phyloP scores from a whole-genome alignment of 257 asterid genomes.

The Gynochthodes officinalis region DNA sequence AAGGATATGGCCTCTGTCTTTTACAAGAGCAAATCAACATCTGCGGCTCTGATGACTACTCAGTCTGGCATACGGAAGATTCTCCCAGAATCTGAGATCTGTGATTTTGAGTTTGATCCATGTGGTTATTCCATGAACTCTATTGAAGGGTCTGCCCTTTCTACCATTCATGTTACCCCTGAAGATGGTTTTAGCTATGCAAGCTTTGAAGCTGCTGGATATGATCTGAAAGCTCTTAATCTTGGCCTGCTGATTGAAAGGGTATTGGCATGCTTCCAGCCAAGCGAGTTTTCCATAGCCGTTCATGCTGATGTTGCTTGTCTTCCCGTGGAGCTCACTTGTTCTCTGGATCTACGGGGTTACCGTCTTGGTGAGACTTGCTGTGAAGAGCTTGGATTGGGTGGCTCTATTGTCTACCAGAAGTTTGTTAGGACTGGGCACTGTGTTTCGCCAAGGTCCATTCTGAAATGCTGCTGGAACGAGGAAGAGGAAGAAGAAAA shows the following conservation, averaged over 20 bases:
- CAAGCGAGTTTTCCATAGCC: constrained; percentile 58
- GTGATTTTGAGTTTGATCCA: constrained; percentile 82
- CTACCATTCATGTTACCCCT: constrained; percentile 79
- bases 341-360: constrained; percentile 38
- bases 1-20: constrained; percentile 65
- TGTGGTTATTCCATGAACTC: constrained; percentile 93
- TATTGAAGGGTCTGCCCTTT: constrained; percentile 59
- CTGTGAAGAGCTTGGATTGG: constrained; percentile 56
- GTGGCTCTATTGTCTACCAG: constrained; percentile 62
- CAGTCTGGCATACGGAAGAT: constrained; percentile 65
- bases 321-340: constrained; percentile 31
- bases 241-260: constrained; percentile 47
- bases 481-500: constrained; percentile 63
- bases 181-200: constrained; percentile 91
- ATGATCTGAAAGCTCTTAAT: constrained; percentile 40
- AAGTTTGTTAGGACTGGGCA: constrained; percentile 43
- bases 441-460: constrained; percentile 74
- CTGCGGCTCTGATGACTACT: constrained; percentile 53
- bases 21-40: constrained; percentile 49
- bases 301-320: constrained; percentile 46
- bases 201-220: constrained; percentile 83
- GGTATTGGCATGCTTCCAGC: constrained; percentile 65
- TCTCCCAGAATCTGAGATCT: constrained; percentile 59
- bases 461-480: constrained; percentile 60
- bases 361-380: constrained; percentile 40